Base-by-base conservation (phyloP, 306 rosid genomes). In the Adenanthera pavonina region DNA sequence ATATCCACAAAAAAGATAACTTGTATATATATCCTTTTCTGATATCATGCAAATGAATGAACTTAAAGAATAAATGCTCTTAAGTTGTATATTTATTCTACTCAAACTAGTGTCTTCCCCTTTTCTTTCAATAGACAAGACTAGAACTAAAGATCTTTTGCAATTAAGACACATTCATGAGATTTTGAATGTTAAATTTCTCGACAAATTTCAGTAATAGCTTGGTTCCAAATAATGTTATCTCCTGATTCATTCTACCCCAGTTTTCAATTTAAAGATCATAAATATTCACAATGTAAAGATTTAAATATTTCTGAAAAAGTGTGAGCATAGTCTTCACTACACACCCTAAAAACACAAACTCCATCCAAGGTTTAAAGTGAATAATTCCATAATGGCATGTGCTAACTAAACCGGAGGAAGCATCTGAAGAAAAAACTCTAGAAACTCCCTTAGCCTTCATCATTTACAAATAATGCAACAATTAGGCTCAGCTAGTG, bases 251-350 rank as follows among this genome's bases (percentile, higher is more conserved):
- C 64, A 20, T 7, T 57, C 64, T 7, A 13, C 13, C 35, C 64
- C 1, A 20, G 9, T 30, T 54, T 6, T 7, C 61, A n/a, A n/a
- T 7, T n/a, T 57, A 19, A 56, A 56, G 34, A 19, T 56, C 33
- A 56, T 19, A n/a, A 3, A 56, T 56, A 56, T n/a, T 19, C 14
- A 7, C 34, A 57, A 57, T 34, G 8, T 8, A 7, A 57, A 57
- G 64, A 71, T 82, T 49, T 72, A 82, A 78, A 60, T 20, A 62
- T 47, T 65, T 74, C 44, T 57, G 57, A 36, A 40, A 41, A 34
- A 62, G 43, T 5, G 5, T 7, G 10, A 62, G 41, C 44, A 62
- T 14, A 7, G 43, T 62, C 17, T 16, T 30, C 30, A 66, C 30
- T 2, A 15, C 20, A 66, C 71, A 34, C 69, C 44, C 69, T 35